Evolutionary conservation across 805 yeast species (phyloP), one percentile per base, ranked within the genome.

Genomic region (Yarrowia sp.): DNA sequence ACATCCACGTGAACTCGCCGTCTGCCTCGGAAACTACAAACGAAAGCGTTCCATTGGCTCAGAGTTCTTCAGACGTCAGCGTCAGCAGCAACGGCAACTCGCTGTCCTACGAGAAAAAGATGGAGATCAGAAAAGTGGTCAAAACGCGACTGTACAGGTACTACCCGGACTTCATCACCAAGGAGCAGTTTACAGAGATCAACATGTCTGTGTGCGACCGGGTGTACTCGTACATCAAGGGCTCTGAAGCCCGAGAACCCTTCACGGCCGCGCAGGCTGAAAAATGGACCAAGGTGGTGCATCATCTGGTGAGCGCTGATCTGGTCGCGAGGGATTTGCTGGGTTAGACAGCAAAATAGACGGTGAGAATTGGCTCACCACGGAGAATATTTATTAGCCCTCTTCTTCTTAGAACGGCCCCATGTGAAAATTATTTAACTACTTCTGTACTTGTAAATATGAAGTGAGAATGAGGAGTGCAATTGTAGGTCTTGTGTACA

Each of bases 181-280:
- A 77, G 36, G 78, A 78, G 3, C 79, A 79, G 63, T 91, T 87
- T 74, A 88, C 91, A 3, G 75, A 75, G 15, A 81, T 90, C 67
- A 90, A 90, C 76, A 85, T 84, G 77, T 77, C 77, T 3, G 86
- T 89, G 7, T 88, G 93, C 14, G 80, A 50, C 75, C 89, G 19
- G 90, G 91, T 74, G 76, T 77, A 19, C 73, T 75, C 12, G 76
- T 78, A 9, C 60, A 71, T 9, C 69, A 71, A 58, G 69, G 68
- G 34, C 33, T 50, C 39, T 30, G 68, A 52, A n/a, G 14, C 53
- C 12, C 33, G 34, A 10, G 50, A 55, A 19, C 61, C 58, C 43
- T 61, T 40, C 33, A 34, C 43, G 17, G 39, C 60, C 3, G 40
- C 42, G 14, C 50, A 47, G 19, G 20, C 33, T 3, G 68, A 46